Evolutionary conservation across 768 basidiomycete genomes (phyloP).

Genomic region (Daedaleopsis nitida): DNA sequence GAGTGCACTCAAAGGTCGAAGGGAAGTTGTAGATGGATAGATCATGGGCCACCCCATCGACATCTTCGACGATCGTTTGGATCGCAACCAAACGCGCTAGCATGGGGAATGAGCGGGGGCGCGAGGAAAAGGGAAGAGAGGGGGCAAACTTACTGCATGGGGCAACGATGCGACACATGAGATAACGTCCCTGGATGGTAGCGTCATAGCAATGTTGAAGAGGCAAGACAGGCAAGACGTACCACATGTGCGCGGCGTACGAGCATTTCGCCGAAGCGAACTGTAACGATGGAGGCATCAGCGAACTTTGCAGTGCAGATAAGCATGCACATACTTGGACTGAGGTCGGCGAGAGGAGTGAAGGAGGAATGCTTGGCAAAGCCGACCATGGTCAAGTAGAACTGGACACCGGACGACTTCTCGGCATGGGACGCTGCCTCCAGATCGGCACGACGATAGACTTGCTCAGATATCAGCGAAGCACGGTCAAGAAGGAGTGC

Average conservation of each 20-base stretch:
- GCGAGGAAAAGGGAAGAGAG: no score
- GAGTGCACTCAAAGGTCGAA: constrained; percentile 18
- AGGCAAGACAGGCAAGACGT: background rate
- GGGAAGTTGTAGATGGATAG: constrained; percentile 33
- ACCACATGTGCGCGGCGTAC: constrained; percentile 11
- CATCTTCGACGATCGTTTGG: constrained; percentile 29
- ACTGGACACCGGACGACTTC: constrained; percentile 1
- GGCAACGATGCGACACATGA: constrained; percentile 19
- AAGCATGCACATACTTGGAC: constrained; percentile 4
- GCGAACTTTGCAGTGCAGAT: no score
- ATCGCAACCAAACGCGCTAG: constrained; percentile 14
- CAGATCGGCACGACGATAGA: background rate
- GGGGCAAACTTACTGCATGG: constrained; percentile 10
- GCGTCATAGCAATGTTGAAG: background rate
- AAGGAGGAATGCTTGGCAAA: constrained; percentile 18
- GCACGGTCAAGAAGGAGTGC: constrained; percentile 4
- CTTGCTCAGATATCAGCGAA: constrained; percentile 11
- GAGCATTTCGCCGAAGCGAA: constrained; percentile 14
- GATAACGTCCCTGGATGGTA: constrained; percentile 8
- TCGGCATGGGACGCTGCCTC: background rate
- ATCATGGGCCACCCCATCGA: constrained; percentile 23
- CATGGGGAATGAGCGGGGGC: background rate
- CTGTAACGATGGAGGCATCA: background rate
- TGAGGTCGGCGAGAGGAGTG: constrained; percentile 10
- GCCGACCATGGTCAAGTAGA: constrained; percentile 16